Conservation (phyloP, 345 rosid genomes). For the Laguncularia racemosa region DNA sequence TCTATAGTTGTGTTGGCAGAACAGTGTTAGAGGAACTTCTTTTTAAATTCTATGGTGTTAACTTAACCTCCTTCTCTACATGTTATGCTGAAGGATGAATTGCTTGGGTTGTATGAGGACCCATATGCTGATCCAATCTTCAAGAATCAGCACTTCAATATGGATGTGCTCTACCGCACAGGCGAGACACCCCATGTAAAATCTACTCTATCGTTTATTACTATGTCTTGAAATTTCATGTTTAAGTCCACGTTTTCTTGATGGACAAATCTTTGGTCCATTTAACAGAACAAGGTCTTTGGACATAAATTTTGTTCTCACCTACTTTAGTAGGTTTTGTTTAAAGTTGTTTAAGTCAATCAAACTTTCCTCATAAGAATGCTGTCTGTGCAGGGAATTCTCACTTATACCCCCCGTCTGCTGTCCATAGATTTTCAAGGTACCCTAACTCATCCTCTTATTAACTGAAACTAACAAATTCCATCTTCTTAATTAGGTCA, state of each 20-base stretch:
- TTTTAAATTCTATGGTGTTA: no score
- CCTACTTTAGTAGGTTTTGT: background rate
- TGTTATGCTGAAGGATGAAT: slow-evolving; percentile 54
- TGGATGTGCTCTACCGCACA: slow-evolving; percentile 75
- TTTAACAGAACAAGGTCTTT: no score
- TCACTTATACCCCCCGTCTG: slow-evolving; percentile 78
- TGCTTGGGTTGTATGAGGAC: slow-evolving; percentile 75
- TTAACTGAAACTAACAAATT: no score
- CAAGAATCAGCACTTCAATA: slow-evolving; percentile 44
- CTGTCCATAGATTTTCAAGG: slow-evolving; percentile 79
- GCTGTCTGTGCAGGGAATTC: slow-evolving; percentile 42
- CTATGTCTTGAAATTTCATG: background rate
- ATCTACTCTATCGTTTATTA: background rate
- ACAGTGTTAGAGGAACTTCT: no score
- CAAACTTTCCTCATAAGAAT: background rate
- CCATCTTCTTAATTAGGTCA: no score
- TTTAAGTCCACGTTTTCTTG: background rate
- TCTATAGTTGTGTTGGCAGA: no score
- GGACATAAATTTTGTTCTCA: background rate
- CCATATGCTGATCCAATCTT: slow-evolving; percentile 60
- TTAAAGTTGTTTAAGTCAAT: background rate
- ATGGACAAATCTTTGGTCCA: background rate
- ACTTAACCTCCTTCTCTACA: background rate
- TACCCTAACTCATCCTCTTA: slow-evolving; percentile 11
- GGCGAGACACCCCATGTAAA: slow-evolving; percentile 74